Percentiles rank a stretch among this genome's conserved stretches.
Conservation (phyloP, 2,329 filamentous ascomycete species). For the Fusarium neocosmosporiellum region DNA sequence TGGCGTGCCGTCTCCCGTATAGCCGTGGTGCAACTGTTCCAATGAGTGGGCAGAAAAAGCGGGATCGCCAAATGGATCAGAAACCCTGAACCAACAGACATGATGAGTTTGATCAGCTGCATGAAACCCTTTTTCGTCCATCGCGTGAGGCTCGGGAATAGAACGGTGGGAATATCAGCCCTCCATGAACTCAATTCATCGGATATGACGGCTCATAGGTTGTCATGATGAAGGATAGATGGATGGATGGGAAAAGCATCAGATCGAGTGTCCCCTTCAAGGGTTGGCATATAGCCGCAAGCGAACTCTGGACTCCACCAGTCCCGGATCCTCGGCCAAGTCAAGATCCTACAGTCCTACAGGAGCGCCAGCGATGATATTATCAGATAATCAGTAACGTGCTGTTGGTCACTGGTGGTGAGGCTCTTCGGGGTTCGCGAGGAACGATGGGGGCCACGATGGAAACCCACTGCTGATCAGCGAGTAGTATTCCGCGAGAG, state of each 20-base stretch:
- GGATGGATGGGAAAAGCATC: not conserved
- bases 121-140: not conserved
- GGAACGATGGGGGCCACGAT: not conserved
- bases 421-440: not conserved
- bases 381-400: slow-evolving; percentile 3
- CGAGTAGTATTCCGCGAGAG: not conserved
- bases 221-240: not conserved
- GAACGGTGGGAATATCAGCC: not conserved
- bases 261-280: not conserved
- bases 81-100: not conserved
- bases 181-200: slow-evolving; percentile 2
- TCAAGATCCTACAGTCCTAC: not conserved
- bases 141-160: not conserved
- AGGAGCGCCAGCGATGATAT: not conserved
- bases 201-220: not conserved
- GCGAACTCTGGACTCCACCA: not conserved
- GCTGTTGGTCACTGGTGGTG: not conserved
- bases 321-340: not conserved
- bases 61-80: slow-evolving; percentile 3
- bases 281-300: not conserved
- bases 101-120: not conserved
- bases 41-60: slow-evolving; percentile 6
- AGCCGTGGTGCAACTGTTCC: not conserved
- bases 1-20: not conserved
- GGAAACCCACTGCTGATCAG: not conserved